These are phyloP conservation scores for Ophiorrhiza pumila DNA, from an alignment of 257 asterid genomes.

Conservation along the genomic window DNA sequence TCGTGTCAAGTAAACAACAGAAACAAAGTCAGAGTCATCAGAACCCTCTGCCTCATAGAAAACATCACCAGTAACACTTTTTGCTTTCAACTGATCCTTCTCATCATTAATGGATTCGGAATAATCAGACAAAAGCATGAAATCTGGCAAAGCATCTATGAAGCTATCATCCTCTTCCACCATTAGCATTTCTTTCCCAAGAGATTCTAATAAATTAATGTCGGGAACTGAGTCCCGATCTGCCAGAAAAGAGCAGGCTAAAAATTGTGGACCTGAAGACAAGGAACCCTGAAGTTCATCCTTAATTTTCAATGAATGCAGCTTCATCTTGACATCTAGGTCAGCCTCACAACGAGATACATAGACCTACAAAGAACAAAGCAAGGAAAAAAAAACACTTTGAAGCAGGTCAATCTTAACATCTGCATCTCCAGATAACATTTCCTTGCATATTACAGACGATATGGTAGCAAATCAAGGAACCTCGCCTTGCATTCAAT, in stretches of 20 bases:
- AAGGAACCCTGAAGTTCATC: conserved; percentile 83
- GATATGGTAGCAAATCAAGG: not conserved
- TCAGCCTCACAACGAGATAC: conserved; percentile 70
- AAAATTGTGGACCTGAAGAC: conserved; percentile 57
- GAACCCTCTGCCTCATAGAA: conserved; percentile 84
- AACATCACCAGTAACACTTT: conserved; percentile 46
- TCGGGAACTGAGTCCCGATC: conserved; percentile 47
- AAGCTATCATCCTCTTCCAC: conserved; percentile 84
- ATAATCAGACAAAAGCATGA: conserved; percentile 59
- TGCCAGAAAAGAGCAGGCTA: conserved; percentile 73
- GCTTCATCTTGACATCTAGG: conserved; percentile 73
- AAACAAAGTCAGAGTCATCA: conserved; percentile 91
- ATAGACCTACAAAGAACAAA: conserved; percentile 59
- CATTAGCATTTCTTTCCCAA: conserved; percentile 38
- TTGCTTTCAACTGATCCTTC: conserved; percentile 51
- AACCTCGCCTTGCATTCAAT: not conserved
- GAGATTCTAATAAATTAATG: conserved; percentile 40
- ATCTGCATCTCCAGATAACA: not conserved
- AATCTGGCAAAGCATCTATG: conserved; percentile 88
- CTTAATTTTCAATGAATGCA: conserved; percentile 86
- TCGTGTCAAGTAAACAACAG: conserved; percentile 65
- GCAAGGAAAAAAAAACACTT: conserved; percentile 2
- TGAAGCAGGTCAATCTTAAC: conserved; percentile 4
- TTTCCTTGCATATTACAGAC: not conserved
- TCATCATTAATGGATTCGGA: conserved; percentile 53